These are phyloP conservation scores for Botrytis hyacinthi DNA, from an alignment of 2,329 filamentous ascomycete species.

Conservation along the genomic window DNA sequence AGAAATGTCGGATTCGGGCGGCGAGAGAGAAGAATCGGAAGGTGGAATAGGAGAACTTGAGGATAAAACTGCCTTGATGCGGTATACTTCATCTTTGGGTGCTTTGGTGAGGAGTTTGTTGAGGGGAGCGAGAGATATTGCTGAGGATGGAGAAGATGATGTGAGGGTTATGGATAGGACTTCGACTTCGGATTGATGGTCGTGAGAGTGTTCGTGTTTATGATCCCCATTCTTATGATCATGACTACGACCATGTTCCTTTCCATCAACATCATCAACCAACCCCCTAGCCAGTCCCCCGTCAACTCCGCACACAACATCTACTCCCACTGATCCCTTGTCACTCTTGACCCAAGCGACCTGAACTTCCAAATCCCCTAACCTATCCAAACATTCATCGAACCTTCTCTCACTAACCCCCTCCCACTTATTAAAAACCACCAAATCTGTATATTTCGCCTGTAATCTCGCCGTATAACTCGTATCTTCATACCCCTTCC, in stretches of 20 bases:
- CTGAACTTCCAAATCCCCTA: slow-evolving; percentile 63
- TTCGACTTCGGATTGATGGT: slow-evolving; percentile 84
- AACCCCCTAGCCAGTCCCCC: slow-evolving; percentile 65
- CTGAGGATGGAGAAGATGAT: background rate
- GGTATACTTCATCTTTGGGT: slow-evolving; percentile 91
- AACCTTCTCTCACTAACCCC: slow-evolving; percentile 56
- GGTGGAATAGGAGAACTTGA: slow-evolving; percentile 48
- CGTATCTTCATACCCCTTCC: slow-evolving; percentile 71
- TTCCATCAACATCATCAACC: slow-evolving; percentile 41
- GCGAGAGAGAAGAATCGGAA: slow-evolving; percentile 48
- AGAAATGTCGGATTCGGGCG: slow-evolving; percentile 35
- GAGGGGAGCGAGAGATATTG: slow-evolving; percentile 8
- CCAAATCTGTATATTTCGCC: slow-evolving; percentile 68
- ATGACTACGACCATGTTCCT: slow-evolving; percentile 41
- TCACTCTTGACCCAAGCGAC: slow-evolving; percentile 82
- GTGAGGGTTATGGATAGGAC: slow-evolving; percentile 76
- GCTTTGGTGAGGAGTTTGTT: slow-evolving; percentile 63
- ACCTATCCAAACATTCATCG: slow-evolving; percentile 63
- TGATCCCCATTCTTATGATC: slow-evolving; percentile 43
- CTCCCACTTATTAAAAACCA: slow-evolving; percentile 75
- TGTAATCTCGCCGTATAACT: slow-evolving; percentile 70
- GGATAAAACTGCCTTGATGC: slow-evolving; percentile 74
- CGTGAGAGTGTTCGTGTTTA: slow-evolving; percentile 40
- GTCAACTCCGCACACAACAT: slow-evolving; percentile 84
- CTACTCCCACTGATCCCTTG: slow-evolving; percentile 73